Conservation (phyloP, 192 early-diverging fungal genomes). For the Coemansia javaensis region DNA sequence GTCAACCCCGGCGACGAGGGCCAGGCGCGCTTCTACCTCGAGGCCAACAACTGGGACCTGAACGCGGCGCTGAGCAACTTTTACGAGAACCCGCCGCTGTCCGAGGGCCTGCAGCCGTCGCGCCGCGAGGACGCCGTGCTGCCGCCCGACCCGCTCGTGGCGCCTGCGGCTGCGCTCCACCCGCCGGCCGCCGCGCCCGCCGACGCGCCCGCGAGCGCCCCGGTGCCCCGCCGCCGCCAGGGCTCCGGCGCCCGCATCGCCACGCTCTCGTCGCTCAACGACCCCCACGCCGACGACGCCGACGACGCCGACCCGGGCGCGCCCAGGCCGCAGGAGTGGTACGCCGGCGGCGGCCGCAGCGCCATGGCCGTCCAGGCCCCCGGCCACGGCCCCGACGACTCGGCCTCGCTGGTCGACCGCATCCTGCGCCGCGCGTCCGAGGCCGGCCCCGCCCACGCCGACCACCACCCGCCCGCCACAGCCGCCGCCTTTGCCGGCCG, state of each 20-base stretch:
- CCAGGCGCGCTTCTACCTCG: conserved; percentile 68
- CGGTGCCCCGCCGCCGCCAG: conserved; percentile 41
- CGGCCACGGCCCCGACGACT: conserved; percentile 8
- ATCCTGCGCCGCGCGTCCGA: conserved; percentile 43
- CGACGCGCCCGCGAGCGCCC: conserved; percentile 4
- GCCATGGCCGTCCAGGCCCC: conserved; percentile 54
- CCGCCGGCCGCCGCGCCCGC: conserved; percentile 24
- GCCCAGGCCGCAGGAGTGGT: conserved; percentile 60
- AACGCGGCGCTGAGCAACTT: conserved; percentile 64
- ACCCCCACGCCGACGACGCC: conserved; percentile 5
- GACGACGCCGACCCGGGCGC: too few relatives aligned
- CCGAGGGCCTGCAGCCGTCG: conserved; percentile 34
- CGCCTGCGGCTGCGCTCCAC: conserved; percentile 2
- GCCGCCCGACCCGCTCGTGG: conserved; percentile 37
- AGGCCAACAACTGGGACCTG: conserved; percentile 75
- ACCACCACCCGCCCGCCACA: background rate
- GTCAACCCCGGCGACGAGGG: conserved; percentile 53
- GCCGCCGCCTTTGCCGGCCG: conserved; percentile 24
- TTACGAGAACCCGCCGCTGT: conserved; percentile 59
- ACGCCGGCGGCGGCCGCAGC: conserved; percentile 92
- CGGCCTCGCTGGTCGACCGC: conserved; percentile 38
- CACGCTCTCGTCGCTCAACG: conserved; percentile 35
- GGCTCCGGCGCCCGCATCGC: conserved; percentile 45
- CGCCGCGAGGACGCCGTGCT: conserved; percentile 32
- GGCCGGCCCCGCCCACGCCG: conserved; percentile 9